Evolutionary conservation across 2,329 filamentous ascomycete species (phyloP), one percentile per base, ranked within the genome.

Genomic region (Penicillium sp.): DNA sequence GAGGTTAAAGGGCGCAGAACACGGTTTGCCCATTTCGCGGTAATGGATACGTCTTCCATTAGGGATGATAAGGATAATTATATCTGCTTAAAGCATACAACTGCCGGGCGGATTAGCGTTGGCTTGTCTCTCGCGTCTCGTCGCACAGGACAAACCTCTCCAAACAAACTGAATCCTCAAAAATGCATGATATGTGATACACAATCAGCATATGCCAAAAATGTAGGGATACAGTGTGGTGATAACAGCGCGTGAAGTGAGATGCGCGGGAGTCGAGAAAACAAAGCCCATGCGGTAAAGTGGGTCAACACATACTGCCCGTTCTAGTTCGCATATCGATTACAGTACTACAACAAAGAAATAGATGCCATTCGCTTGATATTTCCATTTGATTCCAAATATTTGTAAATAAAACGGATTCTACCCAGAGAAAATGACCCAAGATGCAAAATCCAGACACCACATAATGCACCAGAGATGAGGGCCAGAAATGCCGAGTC

Each of bases 21-120:
- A 60, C 75, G 73, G 55, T 75, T 75, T 51, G 72, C 74, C 75
- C 75, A 77, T 71, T 67, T 73, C 47, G 74, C 71, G 7, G 73
- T 77, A 40, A 71, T 64, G 55, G 69, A 69, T 44, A 74, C 56
- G 53, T 75, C 70, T 45, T 72, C 70, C 72, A 75, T 75, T 24
- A 52, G 55, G 50, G 8, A 4, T n/a, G 18, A 29, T 34, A n/a
- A n/a, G 6, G 6, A 46, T 56, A 59, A 45, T 21, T 11, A 49
- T 58, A 52, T 53, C n/a, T 31, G 9, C 7, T 44, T 39, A 49
- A 49, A 27, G 18, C 16, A 57, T 59, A 47, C 7, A 53, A 16
- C 53, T 57, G 10, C 18, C 13, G 7, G 13, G 32, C 8, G 7
- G 29, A 47, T 56, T 40, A 56, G 54, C 44, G 29, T 10, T 18